Base-by-base conservation (phyloP, 139 green algal species). In the Microglena sp. region DNA sequence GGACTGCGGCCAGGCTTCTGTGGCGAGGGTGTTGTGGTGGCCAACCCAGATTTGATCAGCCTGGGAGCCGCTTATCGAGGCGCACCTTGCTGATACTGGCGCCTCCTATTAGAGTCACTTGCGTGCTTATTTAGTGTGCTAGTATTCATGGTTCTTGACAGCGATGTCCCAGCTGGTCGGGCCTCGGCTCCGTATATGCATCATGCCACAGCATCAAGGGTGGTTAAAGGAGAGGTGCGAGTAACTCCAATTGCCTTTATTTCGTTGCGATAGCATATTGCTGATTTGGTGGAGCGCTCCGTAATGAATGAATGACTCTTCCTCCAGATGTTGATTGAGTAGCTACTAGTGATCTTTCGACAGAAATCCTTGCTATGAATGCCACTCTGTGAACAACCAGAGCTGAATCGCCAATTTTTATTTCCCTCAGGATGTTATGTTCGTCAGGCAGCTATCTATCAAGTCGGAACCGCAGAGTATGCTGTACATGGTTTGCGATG, bases 401-500 rank as follows among this genome's bases (percentile, higher is more conserved):
- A n/a, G n/a, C n/a, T n/a, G n/a, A n/a, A n/a, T n/a, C n/a, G n/a
- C n/a, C n/a, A n/a, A 26, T 33, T 45, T 2, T n/a, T n/a, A 35
- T 27, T 26, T 1, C 5, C 6, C 22, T 6, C 1, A 35, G 44
- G 59, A 70, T 53, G 69, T 67, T 45, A 62, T 75, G 28, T 44
- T 70, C 8, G 24, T 26, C n/a, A 8, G 53, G 40, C 40, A 28
- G 68, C 40, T 15, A 34, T 68, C 1, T 45, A 43, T 26, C 21
- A 45, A 8, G 59, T 68, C 0, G 26, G 64, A 5, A 4, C 60
- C 40, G 33, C 28, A 67, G 70, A 43, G 33, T 55, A 65, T 69
- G 62, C 22, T 80, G 5, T 82, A 80, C 56, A 74, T 79, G 45
- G 76, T 82, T 0, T 82, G 76, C 45, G 76, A 82, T 53, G 76